A percentile compares a stretch with the other conserved stretches of the same genome.
Evolutionary conservation across 2,329 filamentous ascomycete genomes (phyloP).

Genomic region (Cyphellophora europaea): DNA sequence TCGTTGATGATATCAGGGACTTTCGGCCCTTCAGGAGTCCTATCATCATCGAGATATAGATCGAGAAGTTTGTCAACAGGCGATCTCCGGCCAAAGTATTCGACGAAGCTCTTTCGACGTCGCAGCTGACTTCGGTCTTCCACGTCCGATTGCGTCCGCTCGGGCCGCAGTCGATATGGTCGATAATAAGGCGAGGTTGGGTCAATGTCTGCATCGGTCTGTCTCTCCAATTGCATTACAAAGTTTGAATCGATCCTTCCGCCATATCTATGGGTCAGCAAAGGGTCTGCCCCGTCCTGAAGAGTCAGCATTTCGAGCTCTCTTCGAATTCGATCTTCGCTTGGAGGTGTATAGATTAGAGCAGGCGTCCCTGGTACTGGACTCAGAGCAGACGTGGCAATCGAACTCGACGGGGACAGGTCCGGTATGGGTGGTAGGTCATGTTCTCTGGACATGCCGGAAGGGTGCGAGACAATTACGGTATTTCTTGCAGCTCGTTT

Average conservation of each 20-base stretch:
- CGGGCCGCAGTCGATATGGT: too few relatives aligned
- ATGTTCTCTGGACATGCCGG: background rate
- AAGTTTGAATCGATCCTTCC: background rate
- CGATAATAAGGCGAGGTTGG: too few relatives aligned
- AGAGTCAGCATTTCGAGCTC: constrained; percentile 13
- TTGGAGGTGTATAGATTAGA: constrained; percentile 6
- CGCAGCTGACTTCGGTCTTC: constrained; percentile 1
- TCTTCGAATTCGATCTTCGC: constrained; percentile 13
- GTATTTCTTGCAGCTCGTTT: background rate
- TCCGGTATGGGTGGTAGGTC: background rate
- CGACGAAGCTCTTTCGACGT: constrained; percentile 13
- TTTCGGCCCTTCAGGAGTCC: too few relatives aligned
- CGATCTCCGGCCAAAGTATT: constrained; percentile 11
- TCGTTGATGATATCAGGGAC: too few relatives aligned
- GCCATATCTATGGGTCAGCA: constrained; percentile 4
- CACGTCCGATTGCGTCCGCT: background rate
- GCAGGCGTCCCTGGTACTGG: constrained; percentile 8
- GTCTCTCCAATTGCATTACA: background rate
- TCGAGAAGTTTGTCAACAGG: constrained; percentile 16
- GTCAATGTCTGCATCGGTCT: background rate
- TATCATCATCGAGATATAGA: constrained; percentile 14
- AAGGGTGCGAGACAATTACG: background rate
- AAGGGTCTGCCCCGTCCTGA: constrained; percentile 9
- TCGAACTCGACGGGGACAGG: background rate
- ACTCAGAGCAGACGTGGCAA: background rate